A percentile compares a stretch with the other conserved stretches of the same genome.
These are phyloP conservation scores for Malassezia yamatoensis DNA, from an alignment of 1,284 basidiomycete genomes.

Conservation along the genomic window DNA sequence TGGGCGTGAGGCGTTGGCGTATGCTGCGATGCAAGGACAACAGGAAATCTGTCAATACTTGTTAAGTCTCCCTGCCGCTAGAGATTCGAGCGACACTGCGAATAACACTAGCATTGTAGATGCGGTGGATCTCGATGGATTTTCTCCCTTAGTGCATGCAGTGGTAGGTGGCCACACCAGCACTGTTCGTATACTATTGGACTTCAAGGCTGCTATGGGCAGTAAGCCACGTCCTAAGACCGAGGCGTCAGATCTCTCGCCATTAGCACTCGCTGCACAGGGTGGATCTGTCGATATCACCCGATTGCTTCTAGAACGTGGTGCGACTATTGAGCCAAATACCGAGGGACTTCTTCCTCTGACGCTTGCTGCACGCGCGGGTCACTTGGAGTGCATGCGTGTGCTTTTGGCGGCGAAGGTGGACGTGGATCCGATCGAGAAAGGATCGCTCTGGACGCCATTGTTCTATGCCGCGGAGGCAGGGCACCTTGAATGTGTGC, in stretches of 20 bases:
- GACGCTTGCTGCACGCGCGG: conserved; percentile 93
- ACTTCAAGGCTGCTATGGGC: conserved; percentile 15
- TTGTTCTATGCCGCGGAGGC: conserved; percentile 88
- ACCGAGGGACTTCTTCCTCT: conserved; percentile 91
- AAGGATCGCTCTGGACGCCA: conserved; percentile 93
- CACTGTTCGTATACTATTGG: conserved; percentile 53
- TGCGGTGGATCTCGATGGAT: conserved; percentile 62
- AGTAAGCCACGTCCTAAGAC: conserved; percentile 26
- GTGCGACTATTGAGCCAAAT: conserved; percentile 71
- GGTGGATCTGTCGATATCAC: conserved; percentile 79
- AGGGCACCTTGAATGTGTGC: conserved; percentile 68
- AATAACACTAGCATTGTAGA: background rate
- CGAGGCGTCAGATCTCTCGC: conserved; percentile 60
- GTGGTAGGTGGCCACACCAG: conserved; percentile 73
- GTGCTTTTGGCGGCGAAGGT: conserved; percentile 58
- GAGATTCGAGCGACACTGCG: background rate
- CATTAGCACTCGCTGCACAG: conserved; percentile 80
- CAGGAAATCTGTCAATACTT: conserved; percentile 65
- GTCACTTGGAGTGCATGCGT: conserved; percentile 71
- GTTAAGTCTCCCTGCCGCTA: conserved; percentile 58
- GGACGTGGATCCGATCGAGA: conserved; percentile 64
- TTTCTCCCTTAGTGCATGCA: conserved; percentile 83
- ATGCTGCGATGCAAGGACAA: conserved; percentile 88
- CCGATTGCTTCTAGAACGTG: conserved; percentile 63
- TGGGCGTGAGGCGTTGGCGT: conserved; percentile 84